These are phyloP conservation scores for Magnaporthales sp. DNA, from an alignment of 2,329 filamentous ascomycete genomes.

Conservation along the genomic window DNA sequence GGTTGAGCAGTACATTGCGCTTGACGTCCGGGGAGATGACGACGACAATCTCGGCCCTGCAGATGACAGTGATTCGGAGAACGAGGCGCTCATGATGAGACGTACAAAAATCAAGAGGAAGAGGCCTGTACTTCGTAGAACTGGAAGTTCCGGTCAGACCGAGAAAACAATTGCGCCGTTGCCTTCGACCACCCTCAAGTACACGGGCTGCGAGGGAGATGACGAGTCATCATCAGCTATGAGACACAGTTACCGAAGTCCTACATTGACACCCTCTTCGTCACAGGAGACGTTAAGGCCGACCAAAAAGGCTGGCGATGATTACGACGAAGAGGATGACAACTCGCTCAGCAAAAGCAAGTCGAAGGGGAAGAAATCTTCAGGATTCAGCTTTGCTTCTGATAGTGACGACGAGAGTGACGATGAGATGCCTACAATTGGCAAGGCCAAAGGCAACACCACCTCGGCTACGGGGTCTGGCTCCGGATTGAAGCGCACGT, in stretches of 20 bases:
- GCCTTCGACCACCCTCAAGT: conserved; percentile 81
- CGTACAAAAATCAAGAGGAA: conserved; percentile 48
- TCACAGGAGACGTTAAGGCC: conserved; percentile 78
- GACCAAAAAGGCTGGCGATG: conserved; percentile 31
- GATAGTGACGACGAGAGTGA: background rate
- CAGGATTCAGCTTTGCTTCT: background rate
- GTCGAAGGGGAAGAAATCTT: background rate
- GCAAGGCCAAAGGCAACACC: background rate
- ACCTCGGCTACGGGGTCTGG: background rate
- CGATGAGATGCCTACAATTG: background rate
- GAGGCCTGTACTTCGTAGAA: conserved; percentile 35
- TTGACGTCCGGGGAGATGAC: conserved; percentile 76
- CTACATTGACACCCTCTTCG: conserved; percentile 59
- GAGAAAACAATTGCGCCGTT: conserved; percentile 84
- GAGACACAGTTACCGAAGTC: conserved; percentile 49
- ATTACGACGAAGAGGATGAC: conserved; percentile 13
- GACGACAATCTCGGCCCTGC: conserved; percentile 49
- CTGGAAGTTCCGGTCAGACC: conserved; percentile 36
- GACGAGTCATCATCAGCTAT: conserved; percentile 53
- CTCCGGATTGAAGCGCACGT: conserved; percentile 23
- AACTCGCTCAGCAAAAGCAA: conserved; percentile 8
- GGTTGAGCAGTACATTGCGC: conserved; percentile 90
- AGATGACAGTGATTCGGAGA: conserved; percentile 61
- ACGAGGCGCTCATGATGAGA: conserved; percentile 78
- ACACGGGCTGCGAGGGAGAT: conserved; percentile 38